Evolutionary conservation across 257 asterid species (phyloP), one percentile per base, ranked within the genome.

Genomic region (Penstemon newberryi): DNA sequence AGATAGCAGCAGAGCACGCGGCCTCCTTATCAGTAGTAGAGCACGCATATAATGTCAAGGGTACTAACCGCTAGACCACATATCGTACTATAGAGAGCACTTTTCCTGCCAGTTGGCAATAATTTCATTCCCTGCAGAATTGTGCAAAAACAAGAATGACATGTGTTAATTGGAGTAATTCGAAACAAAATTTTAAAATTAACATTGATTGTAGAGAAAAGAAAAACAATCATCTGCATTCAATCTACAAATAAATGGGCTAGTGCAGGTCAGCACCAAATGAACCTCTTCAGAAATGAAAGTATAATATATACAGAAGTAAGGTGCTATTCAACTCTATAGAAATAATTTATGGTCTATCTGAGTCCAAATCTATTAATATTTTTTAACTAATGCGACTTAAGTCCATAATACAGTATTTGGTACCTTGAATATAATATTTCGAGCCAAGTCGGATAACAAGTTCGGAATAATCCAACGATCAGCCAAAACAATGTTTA

Each of bases 91-190:
- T 92, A 92, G 56, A 92, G 84, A 56, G 89, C 88, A 74, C 61
- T 92, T 80, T 86, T 92, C 78, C 96, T 81, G 69, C 91, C 96
- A 61, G 95, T 80, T 40, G 97, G 98, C 77, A 92, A 78, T 75
- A 92, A 77, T 72, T 92, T 92, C 98, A 89, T 92, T 58, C 91
- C 98, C 97, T 92, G 90, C 46, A 82, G 45, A 71, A 72, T 36
- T 68, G 55, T 58, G 67, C 55, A 67, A 73, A 71, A 63, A 51
- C 8, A 66, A 19, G 7, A 56, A 46, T 53, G 47, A 54, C 45
- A 61, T 47, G 51, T n/a, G 6, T 46, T 12, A n/a, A 61, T n/a
- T 39, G 47, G n/a, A 56, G 55, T 36, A 44, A 61, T 62, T 18
- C 7, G 18, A 25, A 45, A 63, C 55, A 39, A 4, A 47, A n/a